Evolutionary conservation across 2,329 filamentous ascomycete genomes (phyloP).

Genomic region (Apiospora aurea): DNA sequence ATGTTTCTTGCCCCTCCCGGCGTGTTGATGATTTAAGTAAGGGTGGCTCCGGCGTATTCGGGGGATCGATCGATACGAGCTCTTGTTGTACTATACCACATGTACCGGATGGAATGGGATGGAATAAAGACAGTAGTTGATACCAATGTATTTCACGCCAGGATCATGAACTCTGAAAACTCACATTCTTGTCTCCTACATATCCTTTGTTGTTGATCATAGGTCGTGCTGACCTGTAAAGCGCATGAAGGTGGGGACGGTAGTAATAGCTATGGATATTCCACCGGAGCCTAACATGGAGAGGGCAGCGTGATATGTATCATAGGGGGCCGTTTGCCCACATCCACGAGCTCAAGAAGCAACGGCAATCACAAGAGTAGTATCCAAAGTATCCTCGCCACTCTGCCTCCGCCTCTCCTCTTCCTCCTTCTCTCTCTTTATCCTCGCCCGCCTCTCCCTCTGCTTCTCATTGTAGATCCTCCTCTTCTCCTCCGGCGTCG

Average conservation of each 20-base stretch:
- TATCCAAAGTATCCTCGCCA: background rate
- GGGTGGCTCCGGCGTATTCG: background rate
- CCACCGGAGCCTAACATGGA: too few relatives aligned
- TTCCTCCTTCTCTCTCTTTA: background rate
- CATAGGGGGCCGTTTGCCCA: background rate
- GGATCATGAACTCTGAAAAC: background rate
- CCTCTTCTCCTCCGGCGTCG: background rate
- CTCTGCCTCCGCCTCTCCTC: background rate
- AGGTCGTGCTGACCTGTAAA: background rate
- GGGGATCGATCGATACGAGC: background rate
- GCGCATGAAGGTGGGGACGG: too few relatives aligned
- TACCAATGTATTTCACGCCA: slow-evolving; percentile 13
- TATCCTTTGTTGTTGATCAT: background rate
- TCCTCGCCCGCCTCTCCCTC: background rate
- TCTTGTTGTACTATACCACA: slow-evolving; percentile 17
- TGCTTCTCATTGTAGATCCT: background rate
- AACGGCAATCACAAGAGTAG: background rate
- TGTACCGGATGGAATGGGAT: slow-evolving; percentile 3
- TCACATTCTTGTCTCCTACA: background rate
- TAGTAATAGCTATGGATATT: too few relatives aligned
- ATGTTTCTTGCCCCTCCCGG: background rate
- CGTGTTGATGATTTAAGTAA: background rate
- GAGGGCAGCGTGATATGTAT: too few relatives aligned
- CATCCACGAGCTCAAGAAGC: background rate
- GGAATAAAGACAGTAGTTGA: background rate